These are phyloP conservation scores for Debaryomycetaceae sp. DNA, from an alignment of 1,139 yeast species.

Conservation along the genomic window DNA sequence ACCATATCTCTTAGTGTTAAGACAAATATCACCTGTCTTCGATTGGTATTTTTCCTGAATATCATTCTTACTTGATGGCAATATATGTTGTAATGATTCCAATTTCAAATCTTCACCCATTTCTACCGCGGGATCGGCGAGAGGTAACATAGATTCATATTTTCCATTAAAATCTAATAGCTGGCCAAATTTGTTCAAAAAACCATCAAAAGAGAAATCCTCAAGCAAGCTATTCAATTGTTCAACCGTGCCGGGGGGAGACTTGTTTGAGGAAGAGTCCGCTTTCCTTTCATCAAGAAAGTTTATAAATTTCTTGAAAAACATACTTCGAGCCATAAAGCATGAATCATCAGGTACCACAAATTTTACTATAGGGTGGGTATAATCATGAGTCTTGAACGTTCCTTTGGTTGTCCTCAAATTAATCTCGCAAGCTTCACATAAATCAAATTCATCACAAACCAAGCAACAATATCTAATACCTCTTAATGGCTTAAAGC, in stretches of 20 bases:
- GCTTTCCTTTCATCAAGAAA: not conserved
- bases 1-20: constrained; percentile 17
- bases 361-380: constrained; percentile 34
- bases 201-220: constrained; percentile 10
- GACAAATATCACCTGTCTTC: constrained; percentile 4
- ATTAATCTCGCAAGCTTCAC: constrained; percentile 45
- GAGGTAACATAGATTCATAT: constrained; percentile 20
- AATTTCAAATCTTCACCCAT: constrained; percentile 12
- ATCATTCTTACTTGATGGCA: not conserved
- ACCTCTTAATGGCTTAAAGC: constrained; percentile 41
- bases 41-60: no score
- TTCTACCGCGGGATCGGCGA: constrained; percentile 9
- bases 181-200: constrained; percentile 19
- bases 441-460: constrained; percentile 57
- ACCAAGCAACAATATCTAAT: constrained; percentile 51
- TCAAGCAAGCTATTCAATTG: not conserved
- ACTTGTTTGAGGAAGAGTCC: no score
- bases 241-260: not conserved
- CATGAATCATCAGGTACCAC: constrained; percentile 15
- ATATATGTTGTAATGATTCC: not conserved
- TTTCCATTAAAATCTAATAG: constrained; percentile 23
- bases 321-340: not conserved
- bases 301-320: no score
- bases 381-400: constrained; percentile 21
- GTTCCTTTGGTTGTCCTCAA: constrained; percentile 12